Conservation (phyloP, 225 moss, liverwort and hornwort genomes). For the Physcomitrium patens region DNA sequence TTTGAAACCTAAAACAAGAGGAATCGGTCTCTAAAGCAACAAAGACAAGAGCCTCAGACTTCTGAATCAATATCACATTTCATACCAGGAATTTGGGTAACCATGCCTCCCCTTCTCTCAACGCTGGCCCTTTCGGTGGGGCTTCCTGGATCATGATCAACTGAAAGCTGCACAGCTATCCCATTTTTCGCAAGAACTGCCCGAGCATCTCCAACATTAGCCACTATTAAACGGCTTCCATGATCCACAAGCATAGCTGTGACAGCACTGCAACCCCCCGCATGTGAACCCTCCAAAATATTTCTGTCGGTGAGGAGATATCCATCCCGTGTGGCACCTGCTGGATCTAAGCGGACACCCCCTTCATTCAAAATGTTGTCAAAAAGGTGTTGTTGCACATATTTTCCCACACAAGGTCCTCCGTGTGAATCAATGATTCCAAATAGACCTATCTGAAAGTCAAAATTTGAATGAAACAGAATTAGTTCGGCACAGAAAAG, state of each 20-base stretch:
- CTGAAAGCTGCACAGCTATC: conserved; percentile 75
- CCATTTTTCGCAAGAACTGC: conserved; percentile 83
- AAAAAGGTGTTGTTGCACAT: conserved; percentile 72
- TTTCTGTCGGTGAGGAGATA: conserved; percentile 93
- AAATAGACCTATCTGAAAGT: conserved; percentile 74
- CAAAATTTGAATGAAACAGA: not conserved
- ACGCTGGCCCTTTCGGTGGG: conserved; percentile 81
- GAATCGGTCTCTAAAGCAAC: not conserved
- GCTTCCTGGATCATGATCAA: conserved; percentile 82
- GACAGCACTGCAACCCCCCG: conserved; percentile 85
- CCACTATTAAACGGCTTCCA: conserved; percentile 84
- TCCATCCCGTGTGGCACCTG: conserved; percentile 91
- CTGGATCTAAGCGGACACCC: conserved; percentile 80
- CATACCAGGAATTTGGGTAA: conserved; percentile 77
- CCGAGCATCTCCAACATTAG: conserved; percentile 90
- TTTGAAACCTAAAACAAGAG: not conserved
- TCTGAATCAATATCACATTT: not conserved
- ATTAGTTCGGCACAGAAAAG: conserved; percentile 7
- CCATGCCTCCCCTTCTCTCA: conserved; percentile 83
- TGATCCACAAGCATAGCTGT: conserved; percentile 87
- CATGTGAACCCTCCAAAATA: conserved; percentile 57
- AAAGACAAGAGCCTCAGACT: not conserved
- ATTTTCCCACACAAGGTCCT: conserved; percentile 62
- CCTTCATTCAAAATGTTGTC: conserved; percentile 88
- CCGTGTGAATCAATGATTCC: conserved; percentile 83